Base-by-base conservation (phyloP, 345 rosid species). In the Lumnitzera racemosa region DNA sequence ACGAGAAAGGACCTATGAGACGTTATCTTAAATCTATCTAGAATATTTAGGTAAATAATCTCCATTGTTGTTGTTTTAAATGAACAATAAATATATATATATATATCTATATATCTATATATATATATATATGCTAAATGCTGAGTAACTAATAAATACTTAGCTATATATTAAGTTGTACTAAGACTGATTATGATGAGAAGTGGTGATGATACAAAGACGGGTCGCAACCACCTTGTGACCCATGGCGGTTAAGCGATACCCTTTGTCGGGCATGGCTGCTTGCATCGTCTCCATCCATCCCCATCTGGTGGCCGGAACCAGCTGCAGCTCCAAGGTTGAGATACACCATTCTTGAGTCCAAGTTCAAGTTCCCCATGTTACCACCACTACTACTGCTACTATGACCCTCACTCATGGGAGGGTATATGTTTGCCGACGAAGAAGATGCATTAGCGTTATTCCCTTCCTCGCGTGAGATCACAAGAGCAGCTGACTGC, bases 401-500 rank as follows among this genome's bases (percentile, higher is more conserved):
- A 51, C 78, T 82, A 57, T 84, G 96, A 15, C 83, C 95, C 8
- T 83, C 90, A 13, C 73, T 81, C 83, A 81, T 69, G 0, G 86
- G 86, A 12, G 86, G 92, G 59, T 87, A 81, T 1, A 51, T 67
- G 55, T 78, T 78, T 3, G 78, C 66, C 20, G 73, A 70, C 8
- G 86, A 78, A 55, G 70, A 66, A 49, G 79, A 69, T 12, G 73
- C 78, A 49, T 76, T 78, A 5, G 58, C 76, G 43, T 36, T 36
- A 64, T 64, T 88, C 49, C 91, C 96, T 85, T 95, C 99, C 79
- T 95, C 99, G 3, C 99, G 80, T 15, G 99, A 95, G 53, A 95
- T 81, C 56, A 95, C 99, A 71, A 86, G 68, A 47, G 99, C 99
- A 6, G 98, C 98, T 0, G 99, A 95, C 12, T 95, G 99, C 51